A percentile compares a stretch with the other conserved stretches of the same genome.
Evolutionary conservation across 352 stramenopile genomes (phyloP).

Genomic region (Globisporangium emineosum): DNA sequence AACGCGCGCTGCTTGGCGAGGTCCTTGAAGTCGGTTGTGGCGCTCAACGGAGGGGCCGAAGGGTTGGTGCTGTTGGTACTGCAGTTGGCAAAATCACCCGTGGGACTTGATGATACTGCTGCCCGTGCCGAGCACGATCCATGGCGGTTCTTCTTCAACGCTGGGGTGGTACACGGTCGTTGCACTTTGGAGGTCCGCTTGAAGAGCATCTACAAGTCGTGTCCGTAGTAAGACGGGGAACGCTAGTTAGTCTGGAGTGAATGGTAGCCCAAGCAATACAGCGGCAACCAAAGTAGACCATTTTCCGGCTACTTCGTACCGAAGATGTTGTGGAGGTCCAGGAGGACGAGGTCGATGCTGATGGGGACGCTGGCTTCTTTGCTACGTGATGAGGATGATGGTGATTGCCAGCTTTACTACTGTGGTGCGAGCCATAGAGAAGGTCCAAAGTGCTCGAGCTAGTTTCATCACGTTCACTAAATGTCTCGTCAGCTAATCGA

Average conservation of each 20-base stretch:
- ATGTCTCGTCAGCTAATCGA: neutral
- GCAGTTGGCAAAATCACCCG: neutral
- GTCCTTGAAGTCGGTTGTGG: conserved; percentile 28
- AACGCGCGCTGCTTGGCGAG: conserved; percentile 65
- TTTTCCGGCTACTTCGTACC: neutral
- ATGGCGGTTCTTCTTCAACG: conserved; percentile 4
- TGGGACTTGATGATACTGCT: neutral
- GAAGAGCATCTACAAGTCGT: conserved; percentile 10
- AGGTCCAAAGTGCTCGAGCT: neutral
- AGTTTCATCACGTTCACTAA: neutral
- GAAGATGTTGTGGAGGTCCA: conserved; percentile 9
- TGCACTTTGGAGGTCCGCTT: conserved; percentile 15
- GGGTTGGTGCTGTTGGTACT: neutral
- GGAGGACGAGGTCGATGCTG: conserved; percentile 5
- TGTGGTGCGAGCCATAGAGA: neutral
- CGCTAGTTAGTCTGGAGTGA: too few species aligned
- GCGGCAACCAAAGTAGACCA: neutral
- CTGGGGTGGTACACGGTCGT: conserved; percentile 15
- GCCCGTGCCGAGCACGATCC: neutral
- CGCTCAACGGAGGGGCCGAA: neutral
- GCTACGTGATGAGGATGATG: neutral
- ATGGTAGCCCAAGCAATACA: too few species aligned
- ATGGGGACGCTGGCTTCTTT: neutral
- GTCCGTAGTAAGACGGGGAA: too few species aligned
- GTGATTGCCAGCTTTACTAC: neutral